Evolutionary conservation across 345 rosid genomes (phyloP).

Genomic region (Aquilaria sinensis): DNA sequence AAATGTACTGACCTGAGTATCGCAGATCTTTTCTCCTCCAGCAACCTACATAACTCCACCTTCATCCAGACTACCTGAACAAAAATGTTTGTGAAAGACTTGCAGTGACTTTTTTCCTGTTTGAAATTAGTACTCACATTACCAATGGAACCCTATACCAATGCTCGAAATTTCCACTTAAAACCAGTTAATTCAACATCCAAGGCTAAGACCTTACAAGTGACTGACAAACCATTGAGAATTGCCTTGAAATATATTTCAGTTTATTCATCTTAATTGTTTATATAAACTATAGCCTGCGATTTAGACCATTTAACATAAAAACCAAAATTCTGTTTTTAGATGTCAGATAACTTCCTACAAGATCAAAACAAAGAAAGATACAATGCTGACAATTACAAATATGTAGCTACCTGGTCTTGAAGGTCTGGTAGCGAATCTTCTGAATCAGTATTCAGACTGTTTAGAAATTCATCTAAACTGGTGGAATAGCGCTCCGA

Average conservation of each 20-base stretch:
- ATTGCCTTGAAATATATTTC: too few relatives aligned
- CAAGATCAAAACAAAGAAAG: neutral
- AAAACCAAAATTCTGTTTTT: too few relatives aligned
- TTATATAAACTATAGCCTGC: too few relatives aligned
- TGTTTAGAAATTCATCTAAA: constrained; percentile 30
- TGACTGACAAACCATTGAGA: too few relatives aligned
- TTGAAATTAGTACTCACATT: constrained; percentile 25
- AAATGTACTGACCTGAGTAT: constrained; percentile 53
- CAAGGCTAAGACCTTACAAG: too few relatives aligned
- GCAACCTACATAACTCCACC: constrained; percentile 74
- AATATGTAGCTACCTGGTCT: constrained; percentile 52
- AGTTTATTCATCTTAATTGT: too few relatives aligned
- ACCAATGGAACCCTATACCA: too few relatives aligned
- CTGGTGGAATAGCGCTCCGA: constrained; percentile 22
- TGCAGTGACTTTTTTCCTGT: neutral
- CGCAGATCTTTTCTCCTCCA: constrained; percentile 82
- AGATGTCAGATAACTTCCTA: neutral
- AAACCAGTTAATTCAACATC: too few relatives aligned
- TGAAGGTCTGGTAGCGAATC: constrained; percentile 75
- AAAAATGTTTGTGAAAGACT: constrained; percentile 33
- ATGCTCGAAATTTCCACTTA: too few relatives aligned
- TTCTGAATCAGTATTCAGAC: constrained; percentile 32
- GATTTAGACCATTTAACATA: too few relatives aligned
- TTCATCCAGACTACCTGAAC: constrained; percentile 81
- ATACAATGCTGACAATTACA: neutral